phyloP scores from a whole-genome alignment of 768 basidiomycete genomes.

The Lactarius psammicola region DNA sequence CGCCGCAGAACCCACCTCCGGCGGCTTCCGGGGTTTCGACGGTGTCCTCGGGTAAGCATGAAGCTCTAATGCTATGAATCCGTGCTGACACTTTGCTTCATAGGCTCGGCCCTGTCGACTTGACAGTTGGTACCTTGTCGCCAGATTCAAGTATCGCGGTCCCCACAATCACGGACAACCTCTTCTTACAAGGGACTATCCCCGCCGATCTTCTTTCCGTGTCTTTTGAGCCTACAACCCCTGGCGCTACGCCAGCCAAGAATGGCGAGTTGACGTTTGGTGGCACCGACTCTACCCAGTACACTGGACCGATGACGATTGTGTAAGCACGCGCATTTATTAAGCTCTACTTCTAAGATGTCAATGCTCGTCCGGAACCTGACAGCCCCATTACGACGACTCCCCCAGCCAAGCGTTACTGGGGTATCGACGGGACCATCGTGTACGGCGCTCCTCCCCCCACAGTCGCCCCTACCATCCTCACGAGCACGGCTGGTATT shows the following conservation, averaged over 20 bases:
- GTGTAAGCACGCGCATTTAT: conserved; percentile 23
- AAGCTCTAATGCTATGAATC: not conserved
- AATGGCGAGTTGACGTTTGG: conserved; percentile 41
- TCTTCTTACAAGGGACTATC: conserved; percentile 34
- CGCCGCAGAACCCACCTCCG: conserved; percentile 28
- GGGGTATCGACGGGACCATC: conserved; percentile 35
- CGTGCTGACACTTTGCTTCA: not conserved
- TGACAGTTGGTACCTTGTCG: conserved; percentile 47
- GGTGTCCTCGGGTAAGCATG: conserved; percentile 38
- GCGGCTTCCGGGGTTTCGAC: conserved; percentile 37
- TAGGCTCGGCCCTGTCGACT: conserved; percentile 58
- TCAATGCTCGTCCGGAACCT: not conserved
- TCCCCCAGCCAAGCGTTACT: conserved; percentile 30
- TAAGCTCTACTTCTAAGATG: not conserved
- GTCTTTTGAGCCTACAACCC: conserved; percentile 33
- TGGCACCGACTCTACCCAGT: conserved; percentile 36
- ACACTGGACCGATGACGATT: conserved; percentile 32
- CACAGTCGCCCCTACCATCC: conserved; percentile 21
- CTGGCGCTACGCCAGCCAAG: conserved; percentile 5
- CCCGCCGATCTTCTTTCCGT: conserved; percentile 31
- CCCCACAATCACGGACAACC: conserved; percentile 47
- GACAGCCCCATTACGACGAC: conserved; percentile 33
- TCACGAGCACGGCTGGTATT: conserved; percentile 34
- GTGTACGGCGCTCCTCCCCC: conserved; percentile 28
- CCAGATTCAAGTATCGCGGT: conserved; percentile 33